Percentiles rank a stretch among this genome's conserved stretches.
Conservation (phyloP, 2,329 filamentous ascomycete species). For the Fusarium metavorans region DNA sequence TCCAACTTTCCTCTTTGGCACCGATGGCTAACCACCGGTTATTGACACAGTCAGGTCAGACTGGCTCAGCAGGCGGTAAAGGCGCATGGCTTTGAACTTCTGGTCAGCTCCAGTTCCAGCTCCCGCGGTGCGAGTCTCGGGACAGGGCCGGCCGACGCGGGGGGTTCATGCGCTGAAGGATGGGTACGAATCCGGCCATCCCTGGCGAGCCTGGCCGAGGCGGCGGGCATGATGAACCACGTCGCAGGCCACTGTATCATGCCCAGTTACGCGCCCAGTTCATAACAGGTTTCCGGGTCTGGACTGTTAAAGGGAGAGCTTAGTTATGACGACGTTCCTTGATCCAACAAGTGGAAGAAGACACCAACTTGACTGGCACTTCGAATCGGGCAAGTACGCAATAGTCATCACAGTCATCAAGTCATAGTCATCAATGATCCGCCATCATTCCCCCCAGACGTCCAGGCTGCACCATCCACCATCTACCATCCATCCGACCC, state of each 20-base stretch:
- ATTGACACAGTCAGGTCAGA: constrained; percentile 17
- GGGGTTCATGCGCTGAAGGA: constrained; percentile 32
- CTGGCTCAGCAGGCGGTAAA: constrained; percentile 20
- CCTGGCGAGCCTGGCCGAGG: not conserved
- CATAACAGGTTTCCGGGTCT: constrained; percentile 24
- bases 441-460: constrained; percentile 22
- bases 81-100: constrained; percentile 22
- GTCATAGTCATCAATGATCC: constrained; percentile 16
- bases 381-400: constrained; percentile 1
- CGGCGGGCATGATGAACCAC: constrained; percentile 9
- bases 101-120: constrained; percentile 7
- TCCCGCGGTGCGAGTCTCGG: constrained; percentile 17
- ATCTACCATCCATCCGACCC: constrained; percentile 23
- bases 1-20: constrained; percentile 12
- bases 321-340: constrained; percentile 24
- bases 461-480: constrained; percentile 7
- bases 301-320: not conserved
- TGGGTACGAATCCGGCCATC: constrained; percentile 28
- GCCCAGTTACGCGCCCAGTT: not conserved
- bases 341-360: constrained; percentile 2
- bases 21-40: constrained; percentile 10
- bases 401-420: constrained; percentile 5
- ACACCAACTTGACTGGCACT: not conserved
- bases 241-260: not conserved
- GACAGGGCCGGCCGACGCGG: constrained; percentile 13